Percentiles rank a stretch among this genome's conserved stretches.
phyloP scores from a whole-genome alignment of 23 red algal species.

The Gracilaria vermiculophylla region DNA sequence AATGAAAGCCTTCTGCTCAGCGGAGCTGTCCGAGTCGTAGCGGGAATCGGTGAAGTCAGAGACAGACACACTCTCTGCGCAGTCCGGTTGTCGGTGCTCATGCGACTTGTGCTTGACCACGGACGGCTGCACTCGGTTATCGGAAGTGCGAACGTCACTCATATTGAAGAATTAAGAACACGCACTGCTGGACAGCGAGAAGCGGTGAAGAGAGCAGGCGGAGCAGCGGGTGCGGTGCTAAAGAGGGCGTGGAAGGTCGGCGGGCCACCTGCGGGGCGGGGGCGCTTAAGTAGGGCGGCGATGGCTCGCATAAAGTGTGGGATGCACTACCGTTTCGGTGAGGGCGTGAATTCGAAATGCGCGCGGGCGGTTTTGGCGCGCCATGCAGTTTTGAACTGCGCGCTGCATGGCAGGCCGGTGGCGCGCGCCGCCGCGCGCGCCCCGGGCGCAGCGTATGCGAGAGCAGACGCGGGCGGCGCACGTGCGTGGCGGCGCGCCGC shows the following conservation, averaged over 20 bases:
- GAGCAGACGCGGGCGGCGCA: not conserved
- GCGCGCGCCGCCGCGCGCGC: not conserved
- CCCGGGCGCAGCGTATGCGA: not conserved
- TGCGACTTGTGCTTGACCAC: not conserved
- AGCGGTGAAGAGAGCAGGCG: too few relatives aligned
- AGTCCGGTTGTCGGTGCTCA: not conserved
- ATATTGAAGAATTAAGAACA: not conserved
- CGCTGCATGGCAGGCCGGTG: not conserved
- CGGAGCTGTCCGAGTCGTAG: slow-evolving; percentile 6
- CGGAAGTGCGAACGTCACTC: not conserved
- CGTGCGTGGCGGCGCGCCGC: not conserved
- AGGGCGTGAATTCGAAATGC: not conserved
- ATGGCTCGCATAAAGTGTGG: not conserved
- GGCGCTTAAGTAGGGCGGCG: slow-evolving; percentile 1
- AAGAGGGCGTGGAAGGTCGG: not conserved
- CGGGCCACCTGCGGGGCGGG: not conserved
- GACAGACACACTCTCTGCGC: not conserved
- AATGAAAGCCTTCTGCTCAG: not conserved
- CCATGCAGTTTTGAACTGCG: not conserved
- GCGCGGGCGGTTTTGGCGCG: not conserved
- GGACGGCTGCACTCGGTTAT: not conserved
- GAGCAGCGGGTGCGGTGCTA: not conserved
- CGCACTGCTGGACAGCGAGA: too few relatives aligned
- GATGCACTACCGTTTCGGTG: slow-evolving; percentile 14
- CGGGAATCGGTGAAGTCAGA: slow-evolving; percentile 18